Percentiles rank a stretch among this genome's conserved stretches.
These are phyloP conservation scores for Eucalyptus marginata DNA, from an alignment of 345 rosid species.

Conservation along the genomic window DNA sequence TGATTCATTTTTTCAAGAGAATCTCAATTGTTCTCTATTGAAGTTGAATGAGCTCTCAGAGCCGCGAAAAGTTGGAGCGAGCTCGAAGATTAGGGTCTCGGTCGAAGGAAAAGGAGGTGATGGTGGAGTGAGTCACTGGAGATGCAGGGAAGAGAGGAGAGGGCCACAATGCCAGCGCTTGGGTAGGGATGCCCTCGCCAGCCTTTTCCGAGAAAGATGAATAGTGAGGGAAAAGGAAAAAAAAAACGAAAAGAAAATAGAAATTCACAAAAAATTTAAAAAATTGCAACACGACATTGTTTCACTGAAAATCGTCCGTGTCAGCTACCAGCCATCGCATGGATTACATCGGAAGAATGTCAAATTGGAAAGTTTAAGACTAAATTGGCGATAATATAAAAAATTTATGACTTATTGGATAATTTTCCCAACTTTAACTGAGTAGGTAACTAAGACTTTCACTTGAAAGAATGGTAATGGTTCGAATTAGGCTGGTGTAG, in stretches of 20 bases:
- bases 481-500: not conserved
- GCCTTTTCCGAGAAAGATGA: not conserved
- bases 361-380: not conserved
- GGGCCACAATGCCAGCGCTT: not conserved
- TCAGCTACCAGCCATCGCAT: not conserved
- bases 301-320: not conserved
- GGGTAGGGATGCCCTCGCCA: not conserved
- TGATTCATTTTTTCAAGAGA: not conserved
- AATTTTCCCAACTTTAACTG: not conserved
- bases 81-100: not conserved
- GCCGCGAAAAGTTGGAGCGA: not conserved
- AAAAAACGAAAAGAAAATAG: not conserved
- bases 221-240: not conserved
- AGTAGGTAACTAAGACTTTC: not conserved
- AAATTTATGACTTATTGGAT: not conserved
- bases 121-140: conserved; percentile 11
- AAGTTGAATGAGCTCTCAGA: not conserved
- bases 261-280: not conserved
- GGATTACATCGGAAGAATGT: not conserved
- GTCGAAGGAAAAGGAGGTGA: conserved; percentile 1
- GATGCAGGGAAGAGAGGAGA: not conserved
- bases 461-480: not conserved
- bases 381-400: not conserved
- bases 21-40: not conserved
- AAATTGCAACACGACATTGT: not conserved